Conservation (phyloP, 1,139 yeast genomes). For the Barnettozyma hawaiiensis region DNA sequence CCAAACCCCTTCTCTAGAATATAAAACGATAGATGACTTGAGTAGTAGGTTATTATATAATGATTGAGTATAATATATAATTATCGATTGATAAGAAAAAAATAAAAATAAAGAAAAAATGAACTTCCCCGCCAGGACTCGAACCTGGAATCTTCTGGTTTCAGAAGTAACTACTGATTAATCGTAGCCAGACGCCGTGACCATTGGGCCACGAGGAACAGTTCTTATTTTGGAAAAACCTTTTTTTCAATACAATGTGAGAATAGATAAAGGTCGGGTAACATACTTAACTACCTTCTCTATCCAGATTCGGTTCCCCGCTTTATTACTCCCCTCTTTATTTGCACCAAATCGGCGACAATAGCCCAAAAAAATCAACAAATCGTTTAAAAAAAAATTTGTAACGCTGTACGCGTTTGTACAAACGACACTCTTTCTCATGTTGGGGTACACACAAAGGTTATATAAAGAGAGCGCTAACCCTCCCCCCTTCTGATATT, state of each 20-base stretch:
- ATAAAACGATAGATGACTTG: background rate
- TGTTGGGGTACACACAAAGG: background rate
- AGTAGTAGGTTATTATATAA: no score
- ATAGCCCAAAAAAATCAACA: conserved; percentile 2
- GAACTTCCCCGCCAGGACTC: conserved; percentile 90
- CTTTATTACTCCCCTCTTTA: background rate
- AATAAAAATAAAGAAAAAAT: conserved; percentile 29
- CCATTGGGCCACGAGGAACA: conserved; percentile 89
- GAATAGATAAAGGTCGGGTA: background rate
- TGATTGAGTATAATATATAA: no score
- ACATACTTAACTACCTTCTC: background rate
- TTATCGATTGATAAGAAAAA: no score
- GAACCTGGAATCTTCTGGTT: conserved; percentile 94
- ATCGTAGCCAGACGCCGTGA: conserved; percentile 91
- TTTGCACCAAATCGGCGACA: background rate
- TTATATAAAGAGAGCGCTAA: background rate
- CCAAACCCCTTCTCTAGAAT: no score
- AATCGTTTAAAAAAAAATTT: conserved; percentile 1
- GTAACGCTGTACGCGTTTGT: background rate
- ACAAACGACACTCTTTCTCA: background rate
- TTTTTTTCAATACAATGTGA: background rate
- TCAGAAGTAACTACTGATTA: conserved; percentile 46
- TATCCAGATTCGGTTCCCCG: background rate
- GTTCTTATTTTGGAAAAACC: conserved; percentile 8
- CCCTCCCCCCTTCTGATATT: background rate